Evolutionary conservation across 1,284 basidiomycete species (phyloP).

Genomic region (Pholiota adiposa): DNA sequence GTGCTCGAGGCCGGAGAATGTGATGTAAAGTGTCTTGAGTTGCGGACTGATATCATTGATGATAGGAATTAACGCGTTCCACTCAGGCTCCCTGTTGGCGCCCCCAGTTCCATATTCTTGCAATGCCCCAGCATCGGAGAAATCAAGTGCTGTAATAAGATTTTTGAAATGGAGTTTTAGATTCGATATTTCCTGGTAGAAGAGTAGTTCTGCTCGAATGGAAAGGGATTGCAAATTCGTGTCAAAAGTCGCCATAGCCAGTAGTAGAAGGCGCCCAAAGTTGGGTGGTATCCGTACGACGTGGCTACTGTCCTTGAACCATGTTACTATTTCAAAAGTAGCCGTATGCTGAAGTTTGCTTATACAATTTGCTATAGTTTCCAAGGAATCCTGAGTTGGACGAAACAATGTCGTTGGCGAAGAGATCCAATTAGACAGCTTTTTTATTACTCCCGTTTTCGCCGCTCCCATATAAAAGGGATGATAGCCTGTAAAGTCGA

Average conservation of each 20-base stretch:
- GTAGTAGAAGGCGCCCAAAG: background rate
- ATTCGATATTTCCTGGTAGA: background rate
- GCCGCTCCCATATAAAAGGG: no score
- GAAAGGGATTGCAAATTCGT: background rate
- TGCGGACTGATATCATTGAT: background rate
- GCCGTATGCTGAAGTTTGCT: background rate
- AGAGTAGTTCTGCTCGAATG: background rate
- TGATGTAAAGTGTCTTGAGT: background rate
- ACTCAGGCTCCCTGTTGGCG: no score
- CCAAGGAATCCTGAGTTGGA: background rate
- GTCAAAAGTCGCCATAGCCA: background rate
- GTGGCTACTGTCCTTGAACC: background rate
- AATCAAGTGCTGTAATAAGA: background rate
- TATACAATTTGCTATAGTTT: background rate
- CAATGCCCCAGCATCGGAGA: no score
- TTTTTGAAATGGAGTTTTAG: background rate
- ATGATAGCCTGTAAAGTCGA: background rate
- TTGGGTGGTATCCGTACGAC: background rate
- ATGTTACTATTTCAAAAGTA: background rate
- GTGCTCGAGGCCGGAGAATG: background rate
- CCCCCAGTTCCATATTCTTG: no score
- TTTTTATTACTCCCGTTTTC: no score
- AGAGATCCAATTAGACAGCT: background rate
- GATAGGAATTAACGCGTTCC: background rate
- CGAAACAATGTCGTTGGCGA: no score